Percentiles rank a stretch among this genome's conserved stretches.
These are phyloP conservation scores for Cupressus sempervirens DNA, from an alignment of 75 land plant genomes.

Conservation along the genomic window DNA sequence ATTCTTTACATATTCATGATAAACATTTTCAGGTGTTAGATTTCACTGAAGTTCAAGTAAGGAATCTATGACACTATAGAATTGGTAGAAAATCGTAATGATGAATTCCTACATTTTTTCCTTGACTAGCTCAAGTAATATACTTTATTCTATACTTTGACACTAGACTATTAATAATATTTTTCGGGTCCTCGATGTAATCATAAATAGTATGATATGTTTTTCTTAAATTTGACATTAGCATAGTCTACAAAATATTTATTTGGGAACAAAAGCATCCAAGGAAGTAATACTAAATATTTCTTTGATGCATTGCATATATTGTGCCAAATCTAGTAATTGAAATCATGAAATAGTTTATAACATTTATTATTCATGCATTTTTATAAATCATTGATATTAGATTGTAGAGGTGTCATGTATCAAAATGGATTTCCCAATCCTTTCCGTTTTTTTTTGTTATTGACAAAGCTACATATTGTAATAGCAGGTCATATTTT, in stretches of 20 bases:
- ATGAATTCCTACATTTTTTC: constrained; percentile 79
- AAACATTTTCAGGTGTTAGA: constrained; percentile 49
- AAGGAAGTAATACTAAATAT: constrained; percentile 83
- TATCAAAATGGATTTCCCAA: background rate
- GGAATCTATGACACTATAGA: constrained; percentile 71
- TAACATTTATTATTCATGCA: background rate
- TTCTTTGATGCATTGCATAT: constrained; percentile 86
- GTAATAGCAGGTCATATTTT: background rate
- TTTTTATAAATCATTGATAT: background rate
- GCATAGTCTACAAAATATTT: constrained; percentile 81
- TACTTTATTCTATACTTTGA: constrained; percentile 1
- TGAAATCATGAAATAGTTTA: constrained; percentile 39
- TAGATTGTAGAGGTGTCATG: background rate
- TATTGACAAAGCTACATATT: background rate
- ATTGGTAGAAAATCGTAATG: constrained; percentile 87
- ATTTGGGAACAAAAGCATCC: constrained; percentile 61
- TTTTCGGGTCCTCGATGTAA: background rate
- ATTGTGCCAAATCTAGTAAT: constrained; percentile 87
- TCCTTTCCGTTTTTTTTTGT: background rate
- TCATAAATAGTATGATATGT: background rate
- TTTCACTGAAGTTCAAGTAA: constrained; percentile 84
- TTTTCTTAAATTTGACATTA: too few relatives aligned
- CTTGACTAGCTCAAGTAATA: constrained; percentile 82
- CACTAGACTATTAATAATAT: constrained; percentile 9
- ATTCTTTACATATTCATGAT: background rate